Base-by-base conservation (phyloP, 345 rosid genomes). In the Geranium rotundifolium region DNA sequence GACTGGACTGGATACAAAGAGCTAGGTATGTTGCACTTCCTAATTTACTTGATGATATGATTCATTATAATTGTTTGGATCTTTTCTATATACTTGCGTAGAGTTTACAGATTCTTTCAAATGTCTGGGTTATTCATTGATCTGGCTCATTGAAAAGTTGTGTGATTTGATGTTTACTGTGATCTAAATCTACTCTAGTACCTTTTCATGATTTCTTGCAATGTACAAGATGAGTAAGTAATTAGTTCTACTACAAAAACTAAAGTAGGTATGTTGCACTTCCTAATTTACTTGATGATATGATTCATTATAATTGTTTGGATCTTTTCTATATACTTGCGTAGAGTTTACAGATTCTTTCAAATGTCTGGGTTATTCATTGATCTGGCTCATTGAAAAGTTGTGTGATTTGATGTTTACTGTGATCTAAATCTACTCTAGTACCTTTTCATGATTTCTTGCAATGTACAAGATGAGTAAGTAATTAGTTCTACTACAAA, bases 1-100 rank as follows among this genome's bases (percentile, higher is more conserved):
- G 84, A 89, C 76, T 93, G 99, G 99, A 89, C 85, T 17, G 97
- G 99, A 72, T 86, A 89, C 91, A 93, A 90, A 84, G 99, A 93
- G 77, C 83, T 93, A 76, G 99, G 97, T 89, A 87, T 63, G 63
- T 74, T 62, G 52, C 56, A 63, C 58, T 56, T 56, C 39, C 7
- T 34, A 34, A 29, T 58, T 65, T 55, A 57, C 63, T 19, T 5
- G 23, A 56, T 0, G 62, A 5, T 34, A 4, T 50, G 23, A 61
- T 46, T 46, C 12, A 46, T 46, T 12, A 46, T 46, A 46, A 46
- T 29, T 17, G 18, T 64, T 16, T 20, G 63, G 52, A 46, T 34
- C 27, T 23, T 23, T 34, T 34, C 41, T 34, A 34, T 34, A 34
- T 0, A 34, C 41, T 8, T 4, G 41, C 7, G 1, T 4, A 34